Evolutionary conservation across 805 yeast genomes (phyloP).

Genomic region (Myxozyma kluyveri): DNA sequence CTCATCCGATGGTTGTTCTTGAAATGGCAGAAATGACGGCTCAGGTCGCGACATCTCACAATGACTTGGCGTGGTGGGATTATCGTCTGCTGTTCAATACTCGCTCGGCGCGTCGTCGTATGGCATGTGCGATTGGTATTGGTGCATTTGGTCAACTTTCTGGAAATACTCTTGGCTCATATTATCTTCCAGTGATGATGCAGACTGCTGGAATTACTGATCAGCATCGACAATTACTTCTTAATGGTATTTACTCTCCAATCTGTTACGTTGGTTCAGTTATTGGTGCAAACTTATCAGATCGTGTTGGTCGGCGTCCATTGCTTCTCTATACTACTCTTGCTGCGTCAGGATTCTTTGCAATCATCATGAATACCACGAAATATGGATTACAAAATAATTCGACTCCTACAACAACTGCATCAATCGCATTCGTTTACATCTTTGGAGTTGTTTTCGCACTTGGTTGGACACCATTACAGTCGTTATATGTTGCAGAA

Average conservation of each 20-base stretch:
- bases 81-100: constrained; percentile 28
- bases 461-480: constrained; percentile 24
- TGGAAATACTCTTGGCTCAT: constrained; percentile 42
- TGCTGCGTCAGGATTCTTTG: constrained; percentile 38
- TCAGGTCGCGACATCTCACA: constrained; percentile 3
- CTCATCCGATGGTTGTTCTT: constrained; percentile 25
- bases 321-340: constrained; percentile 36
- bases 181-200: constrained; percentile 51
- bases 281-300: constrained; percentile 12
- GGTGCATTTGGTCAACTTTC: constrained; percentile 44
- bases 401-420: not conserved
- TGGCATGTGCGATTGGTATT: constrained; percentile 39
- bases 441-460: constrained; percentile 13
- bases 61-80: constrained; percentile 32
- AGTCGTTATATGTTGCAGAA: constrained; percentile 32
- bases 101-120: constrained; percentile 45
- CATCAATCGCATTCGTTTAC: constrained; percentile 15
- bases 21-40: constrained; percentile 18
- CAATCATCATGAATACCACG: constrained; percentile 46
- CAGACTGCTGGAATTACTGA: constrained; percentile 55
- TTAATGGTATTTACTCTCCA: constrained; percentile 52
- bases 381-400: constrained; percentile 48
- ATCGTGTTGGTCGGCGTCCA: constrained; percentile 10
- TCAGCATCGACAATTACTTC: constrained; percentile 45
- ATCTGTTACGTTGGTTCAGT: constrained; percentile 35